Conservation (phyloP, 2,329 filamentous ascomycete genomes). For the Hymenoscyphus fraxineus region DNA sequence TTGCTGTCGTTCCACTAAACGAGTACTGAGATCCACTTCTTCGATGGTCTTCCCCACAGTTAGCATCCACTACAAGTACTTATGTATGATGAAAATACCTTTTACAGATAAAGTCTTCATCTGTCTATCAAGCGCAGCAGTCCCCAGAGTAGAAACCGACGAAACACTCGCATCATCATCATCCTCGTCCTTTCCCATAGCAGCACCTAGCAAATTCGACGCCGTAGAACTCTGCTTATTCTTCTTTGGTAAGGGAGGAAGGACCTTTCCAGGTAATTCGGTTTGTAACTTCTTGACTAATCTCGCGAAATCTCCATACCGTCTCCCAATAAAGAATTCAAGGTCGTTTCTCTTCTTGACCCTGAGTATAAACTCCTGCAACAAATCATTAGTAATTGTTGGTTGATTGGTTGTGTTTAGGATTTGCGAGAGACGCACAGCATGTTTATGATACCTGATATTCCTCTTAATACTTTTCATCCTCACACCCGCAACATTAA, state of each 20-base stretch:
- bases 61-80: constrained; percentile 11
- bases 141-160: constrained; percentile 33
- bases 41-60: constrained; percentile 34
- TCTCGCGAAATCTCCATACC: constrained; percentile 83
- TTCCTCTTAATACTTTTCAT: constrained; percentile 79
- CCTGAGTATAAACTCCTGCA: constrained; percentile 77
- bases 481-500: constrained; percentile 88
- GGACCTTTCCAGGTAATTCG: constrained; percentile 85
- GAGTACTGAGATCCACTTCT: constrained; percentile 39
- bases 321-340: constrained; percentile 75
- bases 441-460: constrained; percentile 85
- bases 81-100: constrained; percentile 32
- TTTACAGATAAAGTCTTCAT: constrained; percentile 41
- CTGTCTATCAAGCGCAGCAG: constrained; percentile 17
- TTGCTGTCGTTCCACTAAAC: constrained; percentile 31
- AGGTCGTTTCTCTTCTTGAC: constrained; percentile 73
- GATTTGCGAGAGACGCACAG: constrained; percentile 50
- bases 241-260: constrained; percentile 84
- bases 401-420: neutral
- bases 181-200: constrained; percentile 57
- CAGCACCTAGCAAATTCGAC: constrained; percentile 49
- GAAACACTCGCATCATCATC: constrained; percentile 79
- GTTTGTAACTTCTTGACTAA: constrained; percentile 75
- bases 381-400: constrained; percentile 5
- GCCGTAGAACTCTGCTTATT: constrained; percentile 77